These are phyloP conservation scores for Candida alai DNA, from an alignment of 805 yeast species.

Conservation along the genomic window DNA sequence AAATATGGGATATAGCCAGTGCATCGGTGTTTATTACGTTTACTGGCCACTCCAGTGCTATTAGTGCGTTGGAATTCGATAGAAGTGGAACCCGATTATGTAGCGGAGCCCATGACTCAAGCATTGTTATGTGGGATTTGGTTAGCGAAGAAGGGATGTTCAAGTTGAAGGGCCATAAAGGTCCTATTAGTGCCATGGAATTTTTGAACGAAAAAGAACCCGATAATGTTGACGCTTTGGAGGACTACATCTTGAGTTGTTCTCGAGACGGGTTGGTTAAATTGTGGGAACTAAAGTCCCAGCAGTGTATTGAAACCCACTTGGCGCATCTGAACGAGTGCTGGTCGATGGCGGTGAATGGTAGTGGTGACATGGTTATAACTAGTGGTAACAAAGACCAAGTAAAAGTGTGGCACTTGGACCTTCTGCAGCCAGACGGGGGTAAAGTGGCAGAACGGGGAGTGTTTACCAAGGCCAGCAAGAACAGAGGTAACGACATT, in stretches of 20 bases:
- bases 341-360: slow-evolving; percentile 68
- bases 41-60: slow-evolving; percentile 84
- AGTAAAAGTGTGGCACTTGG: slow-evolving; percentile 77
- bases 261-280: slow-evolving; percentile 90
- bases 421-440: slow-evolving; percentile 48
- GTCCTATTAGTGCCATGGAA: slow-evolving; percentile 75
- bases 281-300: slow-evolving; percentile 87
- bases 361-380: slow-evolving; percentile 40
- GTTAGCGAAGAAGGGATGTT: slow-evolving; percentile 87
- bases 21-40: slow-evolving; percentile 74
- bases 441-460: slow-evolving; percentile 57
- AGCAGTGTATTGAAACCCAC: slow-evolving; percentile 91
- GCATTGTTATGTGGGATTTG: slow-evolving; percentile 89
- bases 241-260: slow-evolving; percentile 69
- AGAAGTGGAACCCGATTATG: slow-evolving; percentile 76
- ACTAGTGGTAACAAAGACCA: slow-evolving; percentile 83
- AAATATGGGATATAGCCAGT: slow-evolving; percentile 87
- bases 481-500: slow-evolving; percentile 62
- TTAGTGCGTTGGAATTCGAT: slow-evolving; percentile 72
- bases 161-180: slow-evolving; percentile 85
- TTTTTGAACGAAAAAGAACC: slow-evolving; percentile 35
- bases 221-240: slow-evolving; percentile 45
- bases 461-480: slow-evolving; percentile 67
- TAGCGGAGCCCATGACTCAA: slow-evolving; percentile 84
- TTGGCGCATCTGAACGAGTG: slow-evolving; percentile 92